Conservation (phyloP, 2,329 filamentous ascomycete genomes). For the Xylariaceae sp. region DNA sequence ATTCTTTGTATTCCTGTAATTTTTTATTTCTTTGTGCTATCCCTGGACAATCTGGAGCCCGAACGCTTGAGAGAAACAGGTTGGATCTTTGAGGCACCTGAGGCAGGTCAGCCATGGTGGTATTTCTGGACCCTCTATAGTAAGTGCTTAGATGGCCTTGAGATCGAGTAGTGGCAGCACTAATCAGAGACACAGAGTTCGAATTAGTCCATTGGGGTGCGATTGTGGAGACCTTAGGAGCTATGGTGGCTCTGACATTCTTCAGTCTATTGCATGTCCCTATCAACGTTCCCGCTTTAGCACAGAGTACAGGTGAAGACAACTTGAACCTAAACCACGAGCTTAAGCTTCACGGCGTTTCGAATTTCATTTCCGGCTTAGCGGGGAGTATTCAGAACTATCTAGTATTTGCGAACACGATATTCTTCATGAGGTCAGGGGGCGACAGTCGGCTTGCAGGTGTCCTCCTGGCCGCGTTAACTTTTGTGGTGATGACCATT, state of each 20-base stretch:
- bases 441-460: slow-evolving; percentile 87
- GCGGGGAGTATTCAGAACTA: slow-evolving; percentile 95
- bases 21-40: slow-evolving; percentile 79
- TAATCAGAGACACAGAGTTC: slow-evolving; percentile 65
- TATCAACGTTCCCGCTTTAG: slow-evolving; percentile 95
- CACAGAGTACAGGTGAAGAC: slow-evolving; percentile 88
- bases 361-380: slow-evolving; percentile 87
- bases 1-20: slow-evolving; percentile 79
- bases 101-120: slow-evolving; percentile 89
- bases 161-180: slow-evolving; percentile 8
- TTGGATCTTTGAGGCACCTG: slow-evolving; percentile 91
- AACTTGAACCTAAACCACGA: slow-evolving; percentile 91
- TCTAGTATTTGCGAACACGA: slow-evolving; percentile 94
- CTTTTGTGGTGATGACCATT: slow-evolving; percentile 80
- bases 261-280: slow-evolving; percentile 97
- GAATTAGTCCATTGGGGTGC: slow-evolving; percentile 82
- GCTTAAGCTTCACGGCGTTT: slow-evolving; percentile 88
- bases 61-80: slow-evolving; percentile 72
- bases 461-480: slow-evolving; percentile 79
- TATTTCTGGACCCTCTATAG: slow-evolving; percentile 96
- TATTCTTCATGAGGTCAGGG: slow-evolving; percentile 94
- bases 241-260: slow-evolving; percentile 96
- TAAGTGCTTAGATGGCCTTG: slow-evolving; percentile 52
- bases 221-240: slow-evolving; percentile 81
- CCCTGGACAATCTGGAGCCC: slow-evolving; percentile 70